Evolutionary conservation across 2,329 filamentous ascomycete genomes (phyloP).

Genomic region (Pseudonectria foliicola): DNA sequence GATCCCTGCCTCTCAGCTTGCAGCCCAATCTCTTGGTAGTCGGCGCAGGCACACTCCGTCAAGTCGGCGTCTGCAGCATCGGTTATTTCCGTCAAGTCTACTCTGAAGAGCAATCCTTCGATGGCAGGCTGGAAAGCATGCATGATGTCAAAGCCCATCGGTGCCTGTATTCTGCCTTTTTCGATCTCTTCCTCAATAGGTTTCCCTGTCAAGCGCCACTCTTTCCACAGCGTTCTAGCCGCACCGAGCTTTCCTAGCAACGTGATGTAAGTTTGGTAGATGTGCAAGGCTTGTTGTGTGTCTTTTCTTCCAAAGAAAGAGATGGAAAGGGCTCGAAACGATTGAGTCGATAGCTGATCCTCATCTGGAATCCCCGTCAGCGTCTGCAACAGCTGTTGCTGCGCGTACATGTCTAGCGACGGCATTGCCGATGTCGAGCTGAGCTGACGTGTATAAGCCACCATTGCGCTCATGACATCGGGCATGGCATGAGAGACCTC

Average conservation of each 20-base stretch:
- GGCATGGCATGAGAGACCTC: conserved; percentile 3
- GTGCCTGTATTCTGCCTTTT: background rate
- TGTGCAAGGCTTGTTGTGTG: conserved; percentile 3
- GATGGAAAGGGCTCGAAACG: conserved; percentile 18
- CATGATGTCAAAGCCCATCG: conserved; percentile 2
- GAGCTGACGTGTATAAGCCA: conserved; percentile 11
- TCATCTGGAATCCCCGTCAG: conserved; percentile 23
- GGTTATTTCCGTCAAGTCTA: conserved; percentile 9
- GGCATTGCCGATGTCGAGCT: background rate
- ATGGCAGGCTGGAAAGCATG: conserved; percentile 13
- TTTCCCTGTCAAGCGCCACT: conserved; percentile 17
- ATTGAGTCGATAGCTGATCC: conserved; percentile 11
- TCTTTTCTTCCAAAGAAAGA: conserved; percentile 4
- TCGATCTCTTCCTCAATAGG: conserved; percentile 1
- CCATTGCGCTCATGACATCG: conserved; percentile 18
- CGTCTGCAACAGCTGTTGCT: conserved; percentile 21
- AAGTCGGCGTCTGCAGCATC: conserved; percentile 10
- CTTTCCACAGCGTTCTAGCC: conserved; percentile 24
- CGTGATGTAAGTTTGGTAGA: conserved; percentile 21
- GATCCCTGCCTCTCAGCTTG: conserved; percentile 9
- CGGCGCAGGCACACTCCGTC: conserved; percentile 13
- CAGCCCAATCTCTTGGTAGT: conserved; percentile 5
- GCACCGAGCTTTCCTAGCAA: conserved; percentile 26
- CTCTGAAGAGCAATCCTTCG: conserved; percentile 10
- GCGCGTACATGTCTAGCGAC: conserved; percentile 8